Evolutionary conservation across 257 asterid genomes (phyloP), one percentile per base, ranked within the genome.

Genomic region (Solanum verrucosum): DNA sequence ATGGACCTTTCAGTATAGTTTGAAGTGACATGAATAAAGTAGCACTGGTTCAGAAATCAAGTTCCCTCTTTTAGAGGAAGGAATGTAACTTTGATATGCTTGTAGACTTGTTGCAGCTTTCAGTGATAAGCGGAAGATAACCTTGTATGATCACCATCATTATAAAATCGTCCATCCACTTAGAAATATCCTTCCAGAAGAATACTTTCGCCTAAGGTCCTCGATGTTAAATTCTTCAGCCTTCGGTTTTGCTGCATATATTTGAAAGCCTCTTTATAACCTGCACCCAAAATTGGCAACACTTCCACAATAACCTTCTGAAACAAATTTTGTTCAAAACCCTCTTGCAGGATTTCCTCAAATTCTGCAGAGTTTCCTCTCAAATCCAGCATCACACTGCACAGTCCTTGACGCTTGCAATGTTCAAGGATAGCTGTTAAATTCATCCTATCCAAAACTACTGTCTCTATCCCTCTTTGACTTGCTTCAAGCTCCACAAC

Each of bases 281-380:
- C 90, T 40, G 96, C 95, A 33, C 91, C 93, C 84, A 93, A 88
- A 90, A 89, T 20, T 12, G 99, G 99, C 87, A 92, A 75, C 15
- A 96, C 92, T 91, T 97, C 98, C 73, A 93, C 96, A 84, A 96
- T 92, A 38, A 91, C 93, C 90, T 97, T 97, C 93, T 97, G 98
- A 86, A 97, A 90, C 87, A 96, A 87, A 68, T 90, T 90, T 9
- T 91, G 92, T 70, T 93, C 93, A 9, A 90, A 90, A 70, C 98
- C 99, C 84, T 95, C 98, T 90, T 89, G 88, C 74, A 97, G 89
- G 77, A 96, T 87, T 79, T 89, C 95, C 87, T 91, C 94, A 87
- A 94, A 91, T 81, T 92, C 98, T 33, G n/a, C 74, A 5, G 37
- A 4, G 65, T 88, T 78, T 23, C 94, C 94, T 81, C 89, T 90